These are phyloP conservation scores for Colletotrichum neosansevieriae DNA, from an alignment of 2,329 filamentous ascomycete genomes.

Conservation along the genomic window DNA sequence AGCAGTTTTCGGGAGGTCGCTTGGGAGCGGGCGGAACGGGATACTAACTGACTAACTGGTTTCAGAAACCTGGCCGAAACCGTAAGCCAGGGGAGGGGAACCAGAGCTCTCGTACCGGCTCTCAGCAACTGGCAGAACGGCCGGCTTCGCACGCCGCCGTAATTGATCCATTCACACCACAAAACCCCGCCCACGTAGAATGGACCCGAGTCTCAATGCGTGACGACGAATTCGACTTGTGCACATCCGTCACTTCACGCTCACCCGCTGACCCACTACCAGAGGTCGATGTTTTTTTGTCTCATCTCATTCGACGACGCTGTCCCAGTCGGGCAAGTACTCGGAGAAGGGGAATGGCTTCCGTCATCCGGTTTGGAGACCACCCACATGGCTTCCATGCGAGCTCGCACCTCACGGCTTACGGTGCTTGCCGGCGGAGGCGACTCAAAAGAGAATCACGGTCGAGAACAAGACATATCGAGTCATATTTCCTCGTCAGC, in stretches of 20 bases:
- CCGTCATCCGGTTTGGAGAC: constrained; percentile 26
- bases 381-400: constrained; percentile 34
- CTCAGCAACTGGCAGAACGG: too few relatives aligned
- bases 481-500: constrained; percentile 24
- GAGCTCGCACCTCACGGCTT: constrained; percentile 19
- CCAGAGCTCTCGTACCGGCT: too few relatives aligned
- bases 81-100: constrained; percentile 24
- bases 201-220: constrained; percentile 21
- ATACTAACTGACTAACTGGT: constrained; percentile 38
- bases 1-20: constrained; percentile 36
- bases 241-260: constrained; percentile 9
- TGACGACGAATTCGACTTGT: constrained; percentile 20
- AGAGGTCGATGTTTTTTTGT: not conserved
- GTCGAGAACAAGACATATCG: constrained; percentile 16
- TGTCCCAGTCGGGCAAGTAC: not conserved
- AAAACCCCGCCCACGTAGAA: not conserved
- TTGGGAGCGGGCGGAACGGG: constrained; percentile 20
- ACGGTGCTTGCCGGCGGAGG: constrained; percentile 2
- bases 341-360: constrained; percentile 21
- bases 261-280: constrained; percentile 26
- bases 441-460: not conserved
- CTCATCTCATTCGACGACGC: constrained; percentile 17
- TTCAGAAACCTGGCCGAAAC: constrained; percentile 30
- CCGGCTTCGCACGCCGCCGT: constrained; percentile 8
- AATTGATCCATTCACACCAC: constrained; percentile 20